A percentile compares a stretch with the other conserved stretches of the same genome.
Conservation (phyloP, 495 filamentous ascomycete genomes). For the Xylaria curta region DNA sequence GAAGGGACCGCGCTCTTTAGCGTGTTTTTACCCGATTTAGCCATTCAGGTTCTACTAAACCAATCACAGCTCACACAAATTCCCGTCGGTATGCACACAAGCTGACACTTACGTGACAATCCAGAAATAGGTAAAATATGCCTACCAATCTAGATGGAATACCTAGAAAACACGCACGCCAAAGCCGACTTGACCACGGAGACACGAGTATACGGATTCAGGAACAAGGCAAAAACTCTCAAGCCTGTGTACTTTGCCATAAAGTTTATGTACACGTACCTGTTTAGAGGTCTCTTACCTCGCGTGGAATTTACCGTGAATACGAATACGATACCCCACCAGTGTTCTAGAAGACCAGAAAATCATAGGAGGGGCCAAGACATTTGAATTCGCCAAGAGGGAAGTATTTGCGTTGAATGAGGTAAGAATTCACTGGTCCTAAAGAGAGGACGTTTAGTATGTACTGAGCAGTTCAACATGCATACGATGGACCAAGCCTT, state of each 20-base stretch:
- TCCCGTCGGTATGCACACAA: background rate
- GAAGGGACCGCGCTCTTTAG: background rate
- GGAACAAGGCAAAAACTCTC: background rate
- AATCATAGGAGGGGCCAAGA: background rate
- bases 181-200: background rate
- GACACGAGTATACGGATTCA: background rate
- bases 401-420: background rate
- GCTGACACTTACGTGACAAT: no score
- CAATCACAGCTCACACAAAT: background rate
- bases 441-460: background rate
- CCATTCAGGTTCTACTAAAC: background rate
- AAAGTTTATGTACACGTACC: no score
- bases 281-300: background rate
- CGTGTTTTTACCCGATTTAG: slow-evolving; percentile 16
- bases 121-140: background rate
- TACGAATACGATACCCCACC: slow-evolving; percentile 18
- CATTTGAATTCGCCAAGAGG: no score
- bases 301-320: background rate
- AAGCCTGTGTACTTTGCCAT: background rate
- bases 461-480: background rate
- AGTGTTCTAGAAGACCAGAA: background rate
- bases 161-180: background rate
- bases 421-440: background rate
- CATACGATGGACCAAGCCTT: background rate
- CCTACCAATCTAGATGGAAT: background rate